Evolutionary conservation across 2,329 filamentous ascomycete species (phyloP), one percentile per base, ranked within the genome.

Genomic region (Aspergillus persii): DNA sequence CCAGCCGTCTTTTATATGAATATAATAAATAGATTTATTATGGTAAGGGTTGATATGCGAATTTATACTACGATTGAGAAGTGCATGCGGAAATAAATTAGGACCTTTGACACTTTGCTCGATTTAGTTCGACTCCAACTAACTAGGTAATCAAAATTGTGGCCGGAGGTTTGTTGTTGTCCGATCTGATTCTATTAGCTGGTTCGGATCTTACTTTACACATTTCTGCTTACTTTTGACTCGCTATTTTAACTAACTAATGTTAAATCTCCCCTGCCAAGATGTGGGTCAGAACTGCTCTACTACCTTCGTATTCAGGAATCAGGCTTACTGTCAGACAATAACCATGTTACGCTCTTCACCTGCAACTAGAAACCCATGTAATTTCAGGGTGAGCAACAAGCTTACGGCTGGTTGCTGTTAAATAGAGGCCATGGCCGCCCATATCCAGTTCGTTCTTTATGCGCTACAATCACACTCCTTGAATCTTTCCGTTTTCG

Each of bases 391-490:
- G 15, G 30, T 36, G 15, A 51, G 49, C 49, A 36, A 51, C 29
- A 23, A 36, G 30, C 30, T 23, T 51, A 51, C 49, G 49, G 49
- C 15, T 33, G n/a, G 49, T 26, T 29, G 49, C 15, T 4, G 49
- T 51, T 51, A 51, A 51, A 51, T 51, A 51, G 49, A 51, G 49
- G 49, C 49, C n/a, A 51, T 51, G 30, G 49, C 49, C 6, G 49
- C 49, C n/a, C 30, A 51, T 36, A 51, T 51, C 15, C 29, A 36
- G 29, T 51, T 36, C 49, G 49, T 36, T 26, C 49, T 51, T 36
- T 36, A 51, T 51, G 49, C 49, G 2, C n/a, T 51, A 36, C 49
- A 51, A 51, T 2, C 49, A 51, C 49, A 51, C 49, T 51, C 49
- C 49, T 51, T 51, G 6, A 36, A 51, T 50, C 48, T 23, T 26